Conservation (phyloP, 768 basidiomycete genomes). For the Hygrophorus russula region DNA sequence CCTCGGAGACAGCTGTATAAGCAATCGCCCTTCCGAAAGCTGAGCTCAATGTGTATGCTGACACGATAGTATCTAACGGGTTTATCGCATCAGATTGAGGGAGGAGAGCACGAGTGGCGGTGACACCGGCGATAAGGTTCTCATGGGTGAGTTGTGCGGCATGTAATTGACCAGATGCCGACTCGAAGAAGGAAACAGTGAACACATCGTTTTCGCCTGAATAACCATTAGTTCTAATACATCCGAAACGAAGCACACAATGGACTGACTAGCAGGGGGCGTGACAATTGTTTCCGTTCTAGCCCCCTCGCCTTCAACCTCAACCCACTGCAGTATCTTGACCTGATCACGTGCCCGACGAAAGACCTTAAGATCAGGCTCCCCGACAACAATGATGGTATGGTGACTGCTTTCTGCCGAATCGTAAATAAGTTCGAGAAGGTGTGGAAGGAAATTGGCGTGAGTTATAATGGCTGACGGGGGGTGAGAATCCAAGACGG, state of each 20-base stretch:
- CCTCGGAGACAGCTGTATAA: constrained; percentile 70
- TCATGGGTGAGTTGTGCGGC: constrained; percentile 68
- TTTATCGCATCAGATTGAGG: constrained; percentile 61
- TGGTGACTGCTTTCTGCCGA: constrained; percentile 35
- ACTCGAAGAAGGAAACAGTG: constrained; percentile 55
- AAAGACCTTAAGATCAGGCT: constrained; percentile 32
- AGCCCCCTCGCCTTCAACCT: constrained; percentile 59
- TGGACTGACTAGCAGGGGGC: constrained; percentile 40
- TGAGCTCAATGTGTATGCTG: constrained; percentile 59
- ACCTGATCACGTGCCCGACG: constrained; percentile 40
- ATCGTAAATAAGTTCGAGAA: constrained; percentile 67
- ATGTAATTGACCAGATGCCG: constrained; percentile 38
- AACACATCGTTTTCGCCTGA: constrained; percentile 53
- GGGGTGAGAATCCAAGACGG: constrained; percentile 51
- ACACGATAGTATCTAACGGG: constrained; percentile 67
- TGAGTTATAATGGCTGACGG: constrained; percentile 70
- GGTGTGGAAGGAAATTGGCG: constrained; percentile 49
- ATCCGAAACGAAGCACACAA: not conserved
- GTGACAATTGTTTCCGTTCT: constrained; percentile 33
- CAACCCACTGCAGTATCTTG: constrained; percentile 53
- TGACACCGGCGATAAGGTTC: constrained; percentile 84
- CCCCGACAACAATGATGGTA: constrained; percentile 65
- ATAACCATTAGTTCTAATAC: constrained; percentile 5
- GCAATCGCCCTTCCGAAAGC: constrained; percentile 73
- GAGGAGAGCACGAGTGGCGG: constrained; percentile 63